These are phyloP conservation scores for Leccinum broughii DNA, from an alignment of 768 basidiomycete genomes.

Conservation along the genomic window DNA sequence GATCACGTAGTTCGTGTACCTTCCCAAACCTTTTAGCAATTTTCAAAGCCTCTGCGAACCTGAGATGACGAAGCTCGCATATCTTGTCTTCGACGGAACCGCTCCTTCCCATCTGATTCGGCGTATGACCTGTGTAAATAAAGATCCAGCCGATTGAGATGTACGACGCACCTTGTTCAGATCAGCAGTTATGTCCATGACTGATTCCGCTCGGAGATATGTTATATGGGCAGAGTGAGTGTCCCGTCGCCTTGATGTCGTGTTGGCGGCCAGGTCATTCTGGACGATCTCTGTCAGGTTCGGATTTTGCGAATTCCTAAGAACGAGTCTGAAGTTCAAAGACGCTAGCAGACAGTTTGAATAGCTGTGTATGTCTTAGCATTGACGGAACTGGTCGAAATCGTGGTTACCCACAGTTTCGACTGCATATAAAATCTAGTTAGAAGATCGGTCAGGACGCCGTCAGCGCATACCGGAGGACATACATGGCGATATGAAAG, in stretches of 20 bases:
- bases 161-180: background rate
- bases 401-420: background rate
- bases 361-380: background rate
- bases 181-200: background rate
- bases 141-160: background rate
- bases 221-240: background rate
- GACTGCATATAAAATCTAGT: background rate
- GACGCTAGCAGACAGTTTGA: background rate
- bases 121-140: background rate
- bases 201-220: background rate
- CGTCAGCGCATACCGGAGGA: background rate
- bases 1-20: background rate
- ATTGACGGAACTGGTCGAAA: background rate
- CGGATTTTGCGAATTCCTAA: background rate
- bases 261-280: background rate
- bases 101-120: background rate
- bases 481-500: constrained; percentile 25
- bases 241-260: background rate
- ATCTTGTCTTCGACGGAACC: background rate
- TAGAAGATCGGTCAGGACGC: background rate
- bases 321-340: background rate
- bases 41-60: background rate
- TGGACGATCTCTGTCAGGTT: background rate
- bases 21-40: background rate
- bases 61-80: background rate